These are phyloP conservation scores for Chlamydomonas applanata DNA, from an alignment of 139 green algal species.

Conservation along the genomic window DNA sequence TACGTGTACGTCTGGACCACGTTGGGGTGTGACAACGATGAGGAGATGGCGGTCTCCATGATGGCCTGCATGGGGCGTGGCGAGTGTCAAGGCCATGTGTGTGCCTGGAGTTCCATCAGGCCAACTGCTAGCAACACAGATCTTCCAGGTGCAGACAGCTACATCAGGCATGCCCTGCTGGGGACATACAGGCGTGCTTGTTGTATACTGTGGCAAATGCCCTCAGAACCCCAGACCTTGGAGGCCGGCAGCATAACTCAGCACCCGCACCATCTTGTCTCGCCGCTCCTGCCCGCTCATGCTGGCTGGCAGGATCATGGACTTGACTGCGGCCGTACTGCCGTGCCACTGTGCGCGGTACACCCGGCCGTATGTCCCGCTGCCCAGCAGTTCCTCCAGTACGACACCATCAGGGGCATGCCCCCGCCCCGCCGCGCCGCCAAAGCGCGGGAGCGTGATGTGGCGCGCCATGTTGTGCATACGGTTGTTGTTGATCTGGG, in stretches of 20 bases:
- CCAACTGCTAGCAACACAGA: neutral
- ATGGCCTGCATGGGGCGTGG: constrained; percentile 39
- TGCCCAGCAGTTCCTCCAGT: constrained; percentile 13
- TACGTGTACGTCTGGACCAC: constrained; percentile 42
- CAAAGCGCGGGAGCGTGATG: no score
- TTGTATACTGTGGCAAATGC: no score
- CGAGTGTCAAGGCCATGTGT: constrained; percentile 10
- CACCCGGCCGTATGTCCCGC: constrained; percentile 18
- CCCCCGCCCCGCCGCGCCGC: no score
- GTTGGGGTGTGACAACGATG: constrained; percentile 38
- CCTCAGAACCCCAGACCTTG: no score
- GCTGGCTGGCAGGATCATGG: constrained; percentile 42
- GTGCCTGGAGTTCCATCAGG: neutral
- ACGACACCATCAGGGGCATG: no score
- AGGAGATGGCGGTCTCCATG: constrained; percentile 43
- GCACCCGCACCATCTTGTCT: constrained; percentile 20
- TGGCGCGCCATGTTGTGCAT: no score
- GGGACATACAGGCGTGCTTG: no score
- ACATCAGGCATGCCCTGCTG: neutral
- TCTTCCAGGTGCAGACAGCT: neutral
- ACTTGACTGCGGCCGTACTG: constrained; percentile 33
- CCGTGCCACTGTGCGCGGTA: neutral
- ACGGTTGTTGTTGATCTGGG: no score
- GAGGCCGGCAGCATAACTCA: neutral
- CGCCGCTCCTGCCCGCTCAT: constrained; percentile 36